Percentiles rank a stretch among this genome's conserved stretches.
Evolutionary conservation across 805 yeast genomes (phyloP).

Genomic region (Pichia rugopelliculosa): DNA sequence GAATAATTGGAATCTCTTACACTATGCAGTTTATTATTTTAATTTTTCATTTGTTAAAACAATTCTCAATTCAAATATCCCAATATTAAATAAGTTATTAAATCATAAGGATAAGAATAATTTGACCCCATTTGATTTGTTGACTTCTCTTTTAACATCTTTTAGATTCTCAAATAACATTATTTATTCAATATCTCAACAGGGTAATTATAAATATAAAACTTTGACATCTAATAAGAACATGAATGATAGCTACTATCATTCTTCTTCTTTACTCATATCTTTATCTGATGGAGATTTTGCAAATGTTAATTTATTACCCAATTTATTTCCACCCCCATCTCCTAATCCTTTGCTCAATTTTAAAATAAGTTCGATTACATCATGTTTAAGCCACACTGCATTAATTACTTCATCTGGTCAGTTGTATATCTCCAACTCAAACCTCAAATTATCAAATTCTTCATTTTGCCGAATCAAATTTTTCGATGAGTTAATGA

Average conservation of each 20-base stretch:
- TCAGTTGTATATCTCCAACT: constrained; percentile 3
- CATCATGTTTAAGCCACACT: constrained; percentile 6
- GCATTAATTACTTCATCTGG: constrained; percentile 11
- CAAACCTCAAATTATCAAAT: not conserved
- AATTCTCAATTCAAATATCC: constrained; percentile 24
- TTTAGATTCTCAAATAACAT: not conserved
- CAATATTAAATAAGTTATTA: constrained; percentile 26
- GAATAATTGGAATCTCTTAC: constrained; percentile 77
- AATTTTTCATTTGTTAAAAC: constrained; percentile 47
- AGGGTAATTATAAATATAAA: constrained; percentile 5
- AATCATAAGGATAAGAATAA: constrained; percentile 63
- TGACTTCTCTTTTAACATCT: constrained; percentile 22
- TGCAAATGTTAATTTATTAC: not conserved
- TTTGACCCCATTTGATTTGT: constrained; percentile 63
- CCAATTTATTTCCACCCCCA: constrained; percentile 2
- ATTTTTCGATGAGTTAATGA: constrained; percentile 8
- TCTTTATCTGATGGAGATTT: constrained; percentile 7
- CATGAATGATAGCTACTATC: not conserved
- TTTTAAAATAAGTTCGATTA: constrained; percentile 2
- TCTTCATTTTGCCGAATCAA: constrained; percentile 7
- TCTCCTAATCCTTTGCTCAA: constrained; percentile 2
- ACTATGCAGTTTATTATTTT: constrained; percentile 55
- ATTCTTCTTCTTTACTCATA: constrained; percentile 3
- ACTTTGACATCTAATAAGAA: not conserved
- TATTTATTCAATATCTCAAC: not conserved